Evolutionary conservation across 495 filamentous ascomycete species (phyloP), one percentile per base, ranked within the genome.

Genomic region (Lasiosphaeria hispida): DNA sequence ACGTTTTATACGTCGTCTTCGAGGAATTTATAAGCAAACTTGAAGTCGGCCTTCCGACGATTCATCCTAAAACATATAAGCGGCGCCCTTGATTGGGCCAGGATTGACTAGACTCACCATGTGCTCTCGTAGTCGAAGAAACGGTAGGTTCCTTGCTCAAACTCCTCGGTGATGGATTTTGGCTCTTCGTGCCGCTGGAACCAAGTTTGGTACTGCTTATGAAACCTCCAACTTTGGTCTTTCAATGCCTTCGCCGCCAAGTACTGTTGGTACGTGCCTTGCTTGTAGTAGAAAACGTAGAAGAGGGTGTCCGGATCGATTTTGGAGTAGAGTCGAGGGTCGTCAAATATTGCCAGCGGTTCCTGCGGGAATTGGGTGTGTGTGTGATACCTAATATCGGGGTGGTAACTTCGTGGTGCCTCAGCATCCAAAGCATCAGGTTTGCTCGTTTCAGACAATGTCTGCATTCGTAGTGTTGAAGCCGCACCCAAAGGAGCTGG

Each of bases 101-200:
- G 38, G 30, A 23, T 23, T 23, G 36, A 33, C 10, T 14, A 47
- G 30, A 83, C 89, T 73, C 73, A 98, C 94, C 94, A 98, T 65
- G 94, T 98, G 72, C 93, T 97, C 79, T 98, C 94, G 66, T 97
- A 98, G 72, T 98, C 94, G 75, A 98, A 98, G 77, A 98, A 98
- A 43, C 94, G 85, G 75, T 98, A 98, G 5, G 94, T 97, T 23
- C 94, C 94, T 73, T 98, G 93, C 77, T 98, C 94, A 60, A 88
- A 97, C 70, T 98, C 94, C 69, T 98, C 95, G 0, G 94, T 97
- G 66, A 98, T 98, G 43, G 84, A 90, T 77, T 98, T 97, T 15
- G 94, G 94, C 77, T 98, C 94, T 68, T 98, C 94, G 63, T 98
- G 94, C 40, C 94, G 82, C 72, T 98, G 94, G 61, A 98, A 98